These are phyloP conservation scores for Linaria vulgaris DNA, from an alignment of 257 asterid genomes.

Conservation along the genomic window DNA sequence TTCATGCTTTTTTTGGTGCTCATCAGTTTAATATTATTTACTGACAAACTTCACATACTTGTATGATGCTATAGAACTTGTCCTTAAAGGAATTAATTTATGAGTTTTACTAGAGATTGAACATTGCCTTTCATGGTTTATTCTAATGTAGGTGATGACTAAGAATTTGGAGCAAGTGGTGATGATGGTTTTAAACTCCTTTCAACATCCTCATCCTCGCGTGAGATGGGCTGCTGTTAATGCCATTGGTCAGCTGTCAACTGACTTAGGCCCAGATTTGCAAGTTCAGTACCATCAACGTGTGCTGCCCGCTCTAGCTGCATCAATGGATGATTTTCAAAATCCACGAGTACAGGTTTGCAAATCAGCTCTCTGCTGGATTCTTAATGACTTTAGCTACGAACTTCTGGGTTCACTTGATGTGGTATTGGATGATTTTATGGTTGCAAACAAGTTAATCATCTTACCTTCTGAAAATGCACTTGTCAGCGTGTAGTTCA, in stretches of 20 bases:
- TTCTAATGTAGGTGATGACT: slow-evolving; percentile 68
- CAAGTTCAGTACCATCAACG: slow-evolving; percentile 78
- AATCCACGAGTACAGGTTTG: slow-evolving; percentile 95
- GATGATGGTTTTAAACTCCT: slow-evolving; percentile 85
- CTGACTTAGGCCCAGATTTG: slow-evolving; percentile 96
- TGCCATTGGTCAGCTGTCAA: slow-evolving; percentile 94
- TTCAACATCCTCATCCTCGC: slow-evolving; percentile 93
- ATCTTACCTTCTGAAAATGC: too few relatives aligned
- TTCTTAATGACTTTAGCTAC: not conserved
- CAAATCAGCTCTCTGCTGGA: not conserved
- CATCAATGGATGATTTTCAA: slow-evolving; percentile 86
- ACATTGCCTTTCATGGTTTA: not conserved
- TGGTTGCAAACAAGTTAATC: too few relatives aligned
- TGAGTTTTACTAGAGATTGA: too few relatives aligned
- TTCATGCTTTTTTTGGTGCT: too few relatives aligned
- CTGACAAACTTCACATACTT: too few relatives aligned
- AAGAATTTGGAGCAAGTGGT: slow-evolving; percentile 82
- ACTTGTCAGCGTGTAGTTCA: too few relatives aligned
- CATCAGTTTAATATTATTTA: too few relatives aligned
- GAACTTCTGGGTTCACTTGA: too few relatives aligned
- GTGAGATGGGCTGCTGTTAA: slow-evolving; percentile 97
- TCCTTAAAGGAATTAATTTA: too few relatives aligned
- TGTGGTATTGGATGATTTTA: too few relatives aligned
- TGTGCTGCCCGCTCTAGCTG: slow-evolving; percentile 76
- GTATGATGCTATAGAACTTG: too few relatives aligned